phyloP scores from a whole-genome alignment of 306 rosid genomes.

The Vicia villosa region DNA sequence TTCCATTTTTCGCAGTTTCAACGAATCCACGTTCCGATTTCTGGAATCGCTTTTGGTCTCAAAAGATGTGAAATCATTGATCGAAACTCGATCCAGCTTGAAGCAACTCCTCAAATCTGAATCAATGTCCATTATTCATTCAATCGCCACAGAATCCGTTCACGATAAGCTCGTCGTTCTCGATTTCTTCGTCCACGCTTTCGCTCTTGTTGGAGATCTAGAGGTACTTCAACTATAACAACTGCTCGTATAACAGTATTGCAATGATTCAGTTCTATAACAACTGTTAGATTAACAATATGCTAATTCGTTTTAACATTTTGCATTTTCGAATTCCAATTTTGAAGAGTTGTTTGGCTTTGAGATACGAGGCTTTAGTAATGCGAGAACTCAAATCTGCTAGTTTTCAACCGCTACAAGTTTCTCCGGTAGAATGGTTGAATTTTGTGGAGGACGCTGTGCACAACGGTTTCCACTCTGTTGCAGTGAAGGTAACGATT shows the following conservation, averaged over 20 bases:
- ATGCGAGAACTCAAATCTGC: constrained; percentile 60
- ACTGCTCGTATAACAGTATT: background rate
- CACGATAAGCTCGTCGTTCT: constrained; percentile 67
- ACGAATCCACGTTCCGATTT: constrained; percentile 49
- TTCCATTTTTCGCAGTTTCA: constrained; percentile 47
- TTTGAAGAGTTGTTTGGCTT: constrained; percentile 80
- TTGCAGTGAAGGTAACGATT: constrained; percentile 56
- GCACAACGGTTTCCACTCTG: constrained; percentile 56
- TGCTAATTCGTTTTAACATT: background rate
- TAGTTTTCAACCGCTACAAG: constrained; percentile 56
- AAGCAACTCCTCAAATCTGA: constrained; percentile 56
- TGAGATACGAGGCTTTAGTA: constrained; percentile 85
- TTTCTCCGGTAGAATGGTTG: constrained; percentile 67
- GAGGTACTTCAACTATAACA: too few species aligned
- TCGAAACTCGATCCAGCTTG: constrained; percentile 52
- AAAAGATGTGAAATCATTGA: constrained; percentile 55
- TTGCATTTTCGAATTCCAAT: constrained; percentile 3
- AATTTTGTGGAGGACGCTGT: constrained; percentile 64
- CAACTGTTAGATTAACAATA: background rate
- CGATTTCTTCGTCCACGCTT: constrained; percentile 73
- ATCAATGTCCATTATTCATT: constrained; percentile 49
- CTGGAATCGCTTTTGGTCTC: constrained; percentile 58
- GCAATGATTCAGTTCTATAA: background rate
- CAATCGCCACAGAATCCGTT: constrained; percentile 49
- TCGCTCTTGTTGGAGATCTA: constrained; percentile 67